phyloP scores from a whole-genome alignment of 192 early-diverging fungal species.

The Coemansia reversa region DNA sequence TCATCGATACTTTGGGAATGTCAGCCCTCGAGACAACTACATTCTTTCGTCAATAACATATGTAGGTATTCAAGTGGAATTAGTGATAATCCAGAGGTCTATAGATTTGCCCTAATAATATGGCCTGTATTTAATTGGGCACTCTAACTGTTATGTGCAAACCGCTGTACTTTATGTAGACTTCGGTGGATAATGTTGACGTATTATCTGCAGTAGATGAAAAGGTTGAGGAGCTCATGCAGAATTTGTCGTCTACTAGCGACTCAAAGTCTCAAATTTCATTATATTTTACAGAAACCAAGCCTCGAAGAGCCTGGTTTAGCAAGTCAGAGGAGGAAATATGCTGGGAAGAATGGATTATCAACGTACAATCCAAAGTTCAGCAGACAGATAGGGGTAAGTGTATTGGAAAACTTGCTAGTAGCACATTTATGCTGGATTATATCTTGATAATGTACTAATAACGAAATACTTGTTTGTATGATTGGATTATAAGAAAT shows the following conservation, averaged over 20 bases:
- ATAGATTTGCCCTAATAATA: too few species aligned
- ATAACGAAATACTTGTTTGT: neutral
- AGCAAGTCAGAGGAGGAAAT: conserved; percentile 49
- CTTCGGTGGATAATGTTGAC: conserved; percentile 31
- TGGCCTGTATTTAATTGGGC: too few species aligned
- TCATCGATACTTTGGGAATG: conserved; percentile 43
- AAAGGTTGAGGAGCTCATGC: conserved; percentile 42
- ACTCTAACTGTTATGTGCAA: too few species aligned
- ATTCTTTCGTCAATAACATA: conserved; percentile 21
- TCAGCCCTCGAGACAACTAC: conserved; percentile 24
- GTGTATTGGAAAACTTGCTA: neutral
- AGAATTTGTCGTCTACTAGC: conserved; percentile 17
- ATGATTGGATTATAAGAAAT: neutral
- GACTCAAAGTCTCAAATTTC: conserved; percentile 39
- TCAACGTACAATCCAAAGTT: conserved; percentile 22
- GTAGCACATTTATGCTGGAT: neutral
- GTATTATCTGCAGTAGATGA: conserved; percentile 25
- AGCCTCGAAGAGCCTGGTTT: conserved; percentile 45
- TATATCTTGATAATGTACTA: neutral
- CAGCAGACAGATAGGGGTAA: conserved; percentile 16
- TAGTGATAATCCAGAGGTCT: too few species aligned
- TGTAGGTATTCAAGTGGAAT: conserved; percentile 7
- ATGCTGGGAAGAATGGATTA: conserved; percentile 52
- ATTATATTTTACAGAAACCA: conserved; percentile 46
- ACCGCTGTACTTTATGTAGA: conserved; percentile 14